Percentiles rank a stretch among this genome's conserved stretches.
Conservation (phyloP, 345 rosid genomes). For the Reutealis trisperma region DNA sequence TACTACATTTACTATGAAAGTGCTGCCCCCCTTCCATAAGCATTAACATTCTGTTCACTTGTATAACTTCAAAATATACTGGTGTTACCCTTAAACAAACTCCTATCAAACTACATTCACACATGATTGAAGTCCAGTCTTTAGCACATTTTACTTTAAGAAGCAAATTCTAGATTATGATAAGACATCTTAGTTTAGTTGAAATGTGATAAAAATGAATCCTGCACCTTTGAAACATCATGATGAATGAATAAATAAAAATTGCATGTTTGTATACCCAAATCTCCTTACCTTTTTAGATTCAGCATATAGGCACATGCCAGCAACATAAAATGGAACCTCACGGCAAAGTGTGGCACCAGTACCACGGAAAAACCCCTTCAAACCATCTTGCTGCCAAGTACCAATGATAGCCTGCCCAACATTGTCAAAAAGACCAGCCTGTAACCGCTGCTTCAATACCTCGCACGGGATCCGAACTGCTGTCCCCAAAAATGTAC, state of each 20-base stretch:
- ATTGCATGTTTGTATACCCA: neutral
- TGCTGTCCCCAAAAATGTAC: slow-evolving; percentile 93
- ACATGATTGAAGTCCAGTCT: neutral
- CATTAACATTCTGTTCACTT: neutral
- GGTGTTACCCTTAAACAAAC: neutral
- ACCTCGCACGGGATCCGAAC: slow-evolving; percentile 97
- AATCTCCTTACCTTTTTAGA: slow-evolving; percentile 76
- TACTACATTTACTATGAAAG: neutral
- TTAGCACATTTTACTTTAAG: neutral
- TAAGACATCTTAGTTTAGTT: neutral
- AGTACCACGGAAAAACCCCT: slow-evolving; percentile 96
- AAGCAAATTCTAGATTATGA: neutral
- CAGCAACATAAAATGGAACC: slow-evolving; percentile 96
- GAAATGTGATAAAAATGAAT: neutral
- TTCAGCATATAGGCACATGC: slow-evolving; percentile 89
- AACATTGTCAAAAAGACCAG: slow-evolving; percentile 81
- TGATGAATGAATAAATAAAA: neutral
- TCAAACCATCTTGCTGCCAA: slow-evolving; percentile 90
- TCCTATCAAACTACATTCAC: neutral
- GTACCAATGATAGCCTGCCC: slow-evolving; percentile 92
- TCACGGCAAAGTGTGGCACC: slow-evolving; percentile 96
- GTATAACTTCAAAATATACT: neutral
- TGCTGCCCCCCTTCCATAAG: neutral
- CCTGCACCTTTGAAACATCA: neutral
- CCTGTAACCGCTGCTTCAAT: slow-evolving; percentile 95